Evolutionary conservation across 306 rosid species (phyloP).

Genomic region (Acacia crassicarpa): DNA sequence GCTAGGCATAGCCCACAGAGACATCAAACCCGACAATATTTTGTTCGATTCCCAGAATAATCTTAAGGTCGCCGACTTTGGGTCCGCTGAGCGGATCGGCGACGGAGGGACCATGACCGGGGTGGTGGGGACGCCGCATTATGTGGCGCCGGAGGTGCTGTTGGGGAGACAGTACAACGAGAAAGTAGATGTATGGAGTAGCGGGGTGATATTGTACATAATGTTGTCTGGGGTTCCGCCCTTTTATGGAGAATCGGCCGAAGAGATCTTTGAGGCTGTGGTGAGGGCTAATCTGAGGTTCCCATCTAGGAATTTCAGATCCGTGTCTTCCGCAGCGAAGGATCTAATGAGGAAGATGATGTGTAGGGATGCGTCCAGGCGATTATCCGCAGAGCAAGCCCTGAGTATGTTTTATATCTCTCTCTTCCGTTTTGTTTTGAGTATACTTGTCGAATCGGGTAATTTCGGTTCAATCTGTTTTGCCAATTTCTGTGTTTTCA

Average conservation of each 20-base stretch:
- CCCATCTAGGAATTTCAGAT: slow-evolving; percentile 58
- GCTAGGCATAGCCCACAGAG: slow-evolving; percentile 65
- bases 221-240: slow-evolving; percentile 83
- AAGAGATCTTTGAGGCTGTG: slow-evolving; percentile 63
- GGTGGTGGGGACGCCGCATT: slow-evolving; percentile 80
- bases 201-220: slow-evolving; percentile 63
- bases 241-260: slow-evolving; percentile 62
- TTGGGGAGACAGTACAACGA: slow-evolving; percentile 55
- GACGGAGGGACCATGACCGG: slow-evolving; percentile 50
- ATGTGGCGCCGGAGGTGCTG: slow-evolving; percentile 78
- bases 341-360: slow-evolving; percentile 84
- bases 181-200: slow-evolving; percentile 78
- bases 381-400: slow-evolving; percentile 73
- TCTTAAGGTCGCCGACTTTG: slow-evolving; percentile 76
- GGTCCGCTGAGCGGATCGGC: slow-evolving; percentile 73
- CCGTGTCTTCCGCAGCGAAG: slow-evolving; percentile 65
- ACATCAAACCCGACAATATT: slow-evolving; percentile 74
- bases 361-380: slow-evolving; percentile 55
- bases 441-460: background rate
- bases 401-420: slow-evolving; percentile 44
- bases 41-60: slow-evolving; percentile 52
- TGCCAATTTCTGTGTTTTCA: background rate
- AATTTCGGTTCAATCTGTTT: too few relatives aligned
- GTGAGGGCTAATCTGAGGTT: slow-evolving; percentile 73
- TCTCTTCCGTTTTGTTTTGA: background rate